Base-by-base conservation (phyloP, 208 protist species). In the Crithidia bombi region DNA sequence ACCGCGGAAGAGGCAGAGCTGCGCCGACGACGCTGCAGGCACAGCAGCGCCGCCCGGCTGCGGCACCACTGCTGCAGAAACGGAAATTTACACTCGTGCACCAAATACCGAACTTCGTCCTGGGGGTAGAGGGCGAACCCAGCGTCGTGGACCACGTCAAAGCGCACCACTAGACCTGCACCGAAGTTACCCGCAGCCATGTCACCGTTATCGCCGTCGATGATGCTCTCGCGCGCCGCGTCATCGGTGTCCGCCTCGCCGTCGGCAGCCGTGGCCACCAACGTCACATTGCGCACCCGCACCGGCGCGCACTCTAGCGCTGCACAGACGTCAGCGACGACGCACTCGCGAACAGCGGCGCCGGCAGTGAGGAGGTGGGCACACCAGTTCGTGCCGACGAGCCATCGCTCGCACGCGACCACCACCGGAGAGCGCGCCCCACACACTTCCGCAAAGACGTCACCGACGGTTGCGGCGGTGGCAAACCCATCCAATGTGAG, bases 141-240 rank as follows among this genome's bases (percentile, higher is more conserved):
- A 0, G 56, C 41, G 46, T 79, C 65, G 50, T 74, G 67, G 1
- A 79, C 41, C 6, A 79, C 35, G 36, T 80, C 73, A 26, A 61
- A 74, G 49, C 51, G 9, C 1, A 79, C 36, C 19, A 50, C 19
- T 2, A 79, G 68, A 21, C 74, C 41, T 30, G 32, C 57, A 33
- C 2, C 26, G 17, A 55, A 5, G 58, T 38, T 26, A 23, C 46
- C n/a, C 64, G n/a, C 25, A 56, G 17, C 21, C 38, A 9, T 23
- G 25, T 64, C 56, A 23, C 10, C 46, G 23, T 56, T 43, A 28
- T 15, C 0, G 52, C 26, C 52, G 52, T 41, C 32, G 32, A 25
- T 32, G 5, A 41, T 28, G 5, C 17, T 25, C 23, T 55, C 54
- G 26, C 41, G 3, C 35, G 0, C 32, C 11, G 10, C 12, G 10